phyloP scores from a whole-genome alignment of 1,139 yeast genomes.

The Geotrichum cucujoidarum region DNA sequence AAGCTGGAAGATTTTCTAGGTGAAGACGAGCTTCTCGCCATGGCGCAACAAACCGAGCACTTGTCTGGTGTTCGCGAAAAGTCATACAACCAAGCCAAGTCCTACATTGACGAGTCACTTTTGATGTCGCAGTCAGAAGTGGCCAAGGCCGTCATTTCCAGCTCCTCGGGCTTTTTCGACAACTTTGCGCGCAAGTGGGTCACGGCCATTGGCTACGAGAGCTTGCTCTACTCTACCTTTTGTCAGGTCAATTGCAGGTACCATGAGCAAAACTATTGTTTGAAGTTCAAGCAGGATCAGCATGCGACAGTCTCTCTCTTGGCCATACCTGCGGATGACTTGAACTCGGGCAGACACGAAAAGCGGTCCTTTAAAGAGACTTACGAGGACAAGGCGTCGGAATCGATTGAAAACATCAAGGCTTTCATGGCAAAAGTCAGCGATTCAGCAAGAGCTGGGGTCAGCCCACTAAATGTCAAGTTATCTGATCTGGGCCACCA shows the following conservation, averaged over 20 bases:
- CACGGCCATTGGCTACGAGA: constrained; percentile 23
- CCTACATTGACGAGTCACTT: constrained; percentile 23
- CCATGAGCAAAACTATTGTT: constrained; percentile 27
- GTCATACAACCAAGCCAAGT: constrained; percentile 20
- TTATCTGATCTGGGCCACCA: background rate
- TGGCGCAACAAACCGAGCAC: constrained; percentile 2
- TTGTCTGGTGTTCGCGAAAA: background rate
- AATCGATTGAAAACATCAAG: constrained; percentile 2
- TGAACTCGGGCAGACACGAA: background rate
- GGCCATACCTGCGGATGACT: constrained; percentile 4
- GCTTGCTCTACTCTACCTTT: constrained; percentile 25
- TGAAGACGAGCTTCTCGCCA: constrained; percentile 3
- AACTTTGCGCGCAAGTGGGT: constrained; percentile 29
- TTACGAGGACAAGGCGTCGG: constrained; percentile 2
- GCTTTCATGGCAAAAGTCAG: constrained; percentile 8
- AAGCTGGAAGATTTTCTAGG: constrained; percentile 15
- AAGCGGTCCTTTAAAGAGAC: constrained; percentile 4
- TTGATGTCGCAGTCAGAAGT: constrained; percentile 23
- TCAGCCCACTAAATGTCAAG: background rate
- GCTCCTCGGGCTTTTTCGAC: constrained; percentile 27
- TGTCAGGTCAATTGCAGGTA: constrained; percentile 27
- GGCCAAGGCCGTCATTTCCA: constrained; percentile 27
- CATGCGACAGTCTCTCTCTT: constrained; percentile 17
- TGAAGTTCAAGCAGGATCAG: constrained; percentile 19
- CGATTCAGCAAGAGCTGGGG: constrained; percentile 2